phyloP scores from a whole-genome alignment of 2,329 filamentous ascomycete genomes.

The Juglanconis juglandina region DNA sequence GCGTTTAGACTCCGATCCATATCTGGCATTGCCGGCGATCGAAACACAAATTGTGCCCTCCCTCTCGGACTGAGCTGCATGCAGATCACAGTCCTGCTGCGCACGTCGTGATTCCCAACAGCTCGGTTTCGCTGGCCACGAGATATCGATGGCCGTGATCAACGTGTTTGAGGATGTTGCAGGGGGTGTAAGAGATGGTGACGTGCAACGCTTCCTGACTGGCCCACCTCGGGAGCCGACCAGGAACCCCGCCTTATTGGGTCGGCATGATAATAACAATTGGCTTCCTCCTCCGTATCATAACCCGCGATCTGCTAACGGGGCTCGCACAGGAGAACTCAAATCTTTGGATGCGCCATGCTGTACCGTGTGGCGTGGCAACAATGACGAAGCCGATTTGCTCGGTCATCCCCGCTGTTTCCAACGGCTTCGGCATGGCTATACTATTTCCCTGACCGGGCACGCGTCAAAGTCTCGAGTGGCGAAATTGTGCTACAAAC shows the following conservation, averaged over 20 bases:
- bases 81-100: slow-evolving; percentile 1
- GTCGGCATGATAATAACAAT: not conserved
- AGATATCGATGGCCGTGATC: slow-evolving; percentile 13
- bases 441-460: too few relatives aligned
- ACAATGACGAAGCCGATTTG: too few relatives aligned
- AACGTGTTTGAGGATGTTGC: slow-evolving; percentile 24
- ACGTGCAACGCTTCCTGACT: slow-evolving; percentile 10
- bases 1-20: not conserved
- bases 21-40: not conserved
- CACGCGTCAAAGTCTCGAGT: too few relatives aligned
- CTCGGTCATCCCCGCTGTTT: too few relatives aligned
- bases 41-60: not conserved
- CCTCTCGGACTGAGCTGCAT: not conserved
- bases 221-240: not conserved
- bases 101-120: too few relatives aligned
- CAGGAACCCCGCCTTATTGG: slow-evolving; percentile 3
- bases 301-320: too few relatives aligned
- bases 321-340: too few relatives aligned
- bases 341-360: too few relatives aligned
- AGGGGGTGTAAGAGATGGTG: slow-evolving; percentile 19
- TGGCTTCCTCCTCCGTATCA: not conserved
- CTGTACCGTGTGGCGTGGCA: too few relatives aligned
- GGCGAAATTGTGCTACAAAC: too few relatives aligned
- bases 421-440: too few relatives aligned
- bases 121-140: not conserved